Conservation (phyloP, 129 eudicot genomes). For the Chrysanthemum seticuspe region DNA sequence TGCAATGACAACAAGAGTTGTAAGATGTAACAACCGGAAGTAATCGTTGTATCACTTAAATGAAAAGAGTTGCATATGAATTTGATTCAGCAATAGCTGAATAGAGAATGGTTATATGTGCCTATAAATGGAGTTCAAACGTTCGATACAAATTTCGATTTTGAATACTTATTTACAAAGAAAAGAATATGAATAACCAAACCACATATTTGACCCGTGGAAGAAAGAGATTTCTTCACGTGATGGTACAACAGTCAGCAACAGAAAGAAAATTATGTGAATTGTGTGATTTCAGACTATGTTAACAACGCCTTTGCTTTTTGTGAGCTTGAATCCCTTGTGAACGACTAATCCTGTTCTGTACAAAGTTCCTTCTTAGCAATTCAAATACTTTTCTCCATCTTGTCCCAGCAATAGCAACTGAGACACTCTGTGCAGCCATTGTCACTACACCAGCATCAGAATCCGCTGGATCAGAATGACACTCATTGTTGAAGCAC, state of each 20-base stretch:
- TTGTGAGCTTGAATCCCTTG: slow-evolving; percentile 30
- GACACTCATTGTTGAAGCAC: neutral
- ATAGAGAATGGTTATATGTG: neutral
- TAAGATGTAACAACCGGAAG: slow-evolving; percentile 31
- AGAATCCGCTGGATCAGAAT: slow-evolving; percentile 19
- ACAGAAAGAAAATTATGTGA: neutral
- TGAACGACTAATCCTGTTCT: slow-evolving; percentile 27
- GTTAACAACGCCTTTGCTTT: slow-evolving; percentile 30
- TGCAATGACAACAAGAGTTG: slow-evolving; percentile 58
- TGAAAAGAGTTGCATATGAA: too few species aligned
- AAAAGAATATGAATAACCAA: neutral
- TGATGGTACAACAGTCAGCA: slow-evolving; percentile 11
- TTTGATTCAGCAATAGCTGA: too few species aligned
- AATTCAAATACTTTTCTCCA: slow-evolving; percentile 27
- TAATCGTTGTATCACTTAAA: too few species aligned
- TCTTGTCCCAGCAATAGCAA: slow-evolving; percentile 8
- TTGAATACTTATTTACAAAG: slow-evolving; percentile 17
- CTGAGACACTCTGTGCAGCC: neutral
- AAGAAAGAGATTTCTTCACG: neutral
- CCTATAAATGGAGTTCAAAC: neutral
- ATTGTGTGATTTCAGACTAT: neutral
- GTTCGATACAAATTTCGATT: slow-evolving; percentile 1
- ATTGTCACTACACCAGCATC: neutral
- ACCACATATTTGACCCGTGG: slow-evolving; percentile 12
- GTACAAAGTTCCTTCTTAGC: slow-evolving; percentile 23